Base-by-base conservation (phyloP, 805 yeast species). In the Yamadazyma sp. region DNA sequence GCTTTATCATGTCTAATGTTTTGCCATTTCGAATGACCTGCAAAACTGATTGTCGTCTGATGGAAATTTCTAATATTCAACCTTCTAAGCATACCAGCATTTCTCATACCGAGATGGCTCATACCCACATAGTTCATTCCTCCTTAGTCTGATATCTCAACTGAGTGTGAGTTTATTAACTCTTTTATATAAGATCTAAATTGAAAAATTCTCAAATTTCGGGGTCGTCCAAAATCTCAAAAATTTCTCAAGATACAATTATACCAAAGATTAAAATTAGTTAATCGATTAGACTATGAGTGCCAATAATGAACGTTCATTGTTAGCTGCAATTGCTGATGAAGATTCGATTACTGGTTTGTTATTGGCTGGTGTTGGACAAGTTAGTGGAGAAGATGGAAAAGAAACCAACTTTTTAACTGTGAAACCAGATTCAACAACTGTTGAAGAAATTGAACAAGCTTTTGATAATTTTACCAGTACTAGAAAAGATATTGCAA, bases 331-430 rank as follows among this genome's bases (percentile, higher is more conserved):
- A 25, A 87, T 93, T 53, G 98, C 97, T 12, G 98, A 93, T 55
- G 98, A 93, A 65, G 98, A 93, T 56, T 84, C 98, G 15, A 89
- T 93, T 41, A 93, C 98, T 2, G 98, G 98, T 3, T 76, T 93
- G 72, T 70, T 93, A 23, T 73, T 93, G 39, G 98, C 98, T 1
- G 98, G 98, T 19, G 80, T 86, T 39, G 98, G 98, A 17, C 95
- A 91, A 54, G 80, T 88, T 14, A 72, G 76, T 19, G 65, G 63
- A 42, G 81, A 75, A 42, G 78, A 77, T 24, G 78, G 78, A 13
- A 75, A 75, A 50, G 80, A 76, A 47, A 81, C 86, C 66, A 93
- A 93, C 70, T 93, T 93, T 61, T 75, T 82, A 34, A 85, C 82
- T 20, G 91, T 84, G 33, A 49, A 63, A 14, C 91, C 86, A 40